These are phyloP conservation scores for Biscutella laevigata DNA, from an alignment of 441 rosid species.

Conservation along the genomic window DNA sequence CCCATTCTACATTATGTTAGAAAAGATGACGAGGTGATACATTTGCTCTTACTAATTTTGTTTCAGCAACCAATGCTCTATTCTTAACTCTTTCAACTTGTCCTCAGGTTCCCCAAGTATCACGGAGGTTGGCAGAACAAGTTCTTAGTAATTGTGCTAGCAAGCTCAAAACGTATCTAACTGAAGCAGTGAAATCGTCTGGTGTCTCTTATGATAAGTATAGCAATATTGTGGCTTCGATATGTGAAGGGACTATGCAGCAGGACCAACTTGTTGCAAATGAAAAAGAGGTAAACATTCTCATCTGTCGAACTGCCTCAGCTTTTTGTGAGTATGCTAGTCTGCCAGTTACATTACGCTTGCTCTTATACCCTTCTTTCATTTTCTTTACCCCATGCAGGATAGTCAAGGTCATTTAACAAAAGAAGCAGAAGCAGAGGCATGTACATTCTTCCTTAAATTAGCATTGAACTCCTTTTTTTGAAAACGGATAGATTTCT, in stretches of 20 bases:
- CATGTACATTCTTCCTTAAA: background rate
- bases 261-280: conserved; percentile 9
- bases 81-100: conserved; percentile 7
- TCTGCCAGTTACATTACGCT: background rate
- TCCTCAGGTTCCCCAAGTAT: conserved; percentile 54
- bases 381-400: conserved; percentile 8
- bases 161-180: conserved; percentile 66
- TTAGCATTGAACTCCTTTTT: too few species aligned
- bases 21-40: conserved; percentile 61
- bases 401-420: conserved; percentile 14
- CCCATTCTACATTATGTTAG: conserved; percentile 58
- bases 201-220: conserved; percentile 53
- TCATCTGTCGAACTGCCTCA: conserved; percentile 5
- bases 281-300: conserved; percentile 32
- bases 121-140: conserved; percentile 64
- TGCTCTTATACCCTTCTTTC: background rate
- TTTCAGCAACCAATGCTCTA: conserved; percentile 8
- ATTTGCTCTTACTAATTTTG: conserved; percentile 6
- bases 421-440: conserved; percentile 22
- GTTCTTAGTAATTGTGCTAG: conserved; percentile 64
- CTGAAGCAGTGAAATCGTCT: conserved; percentile 49
- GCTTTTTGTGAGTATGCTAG: background rate
- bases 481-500: background rate
- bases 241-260: conserved; percentile 45
- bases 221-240: conserved; percentile 52